Evolutionary conservation across 306 rosid genomes (phyloP).

Genomic region (Gastrolobium villosum): DNA sequence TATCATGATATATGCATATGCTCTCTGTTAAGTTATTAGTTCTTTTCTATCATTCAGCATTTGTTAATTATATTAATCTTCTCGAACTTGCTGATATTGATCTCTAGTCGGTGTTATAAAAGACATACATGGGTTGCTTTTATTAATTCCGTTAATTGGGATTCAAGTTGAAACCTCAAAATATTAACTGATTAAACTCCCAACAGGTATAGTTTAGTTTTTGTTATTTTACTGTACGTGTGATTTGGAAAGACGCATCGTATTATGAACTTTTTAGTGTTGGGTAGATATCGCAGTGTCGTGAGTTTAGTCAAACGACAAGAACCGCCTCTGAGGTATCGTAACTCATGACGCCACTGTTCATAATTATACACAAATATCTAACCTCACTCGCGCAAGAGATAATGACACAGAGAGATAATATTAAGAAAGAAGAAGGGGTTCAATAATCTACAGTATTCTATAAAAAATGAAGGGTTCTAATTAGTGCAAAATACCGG

Average conservation of each 20-base stretch:
- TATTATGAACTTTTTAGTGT: background rate
- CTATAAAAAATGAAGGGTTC: background rate
- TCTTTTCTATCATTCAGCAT: constrained; percentile 15
- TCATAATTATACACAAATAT: constrained; percentile 43
- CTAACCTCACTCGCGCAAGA: background rate
- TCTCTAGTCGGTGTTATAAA: constrained; percentile 48
- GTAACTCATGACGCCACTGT: constrained; percentile 48
- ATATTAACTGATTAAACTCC: background rate
- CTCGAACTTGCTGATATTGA: constrained; percentile 48
- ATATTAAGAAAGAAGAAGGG: background rate
- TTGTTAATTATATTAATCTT: constrained; percentile 40
- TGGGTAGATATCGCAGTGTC: constrained; percentile 14
- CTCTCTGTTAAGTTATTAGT: constrained; percentile 36
- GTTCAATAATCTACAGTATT: constrained; percentile 4
- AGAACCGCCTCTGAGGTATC: constrained; percentile 41
- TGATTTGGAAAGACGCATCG: constrained; percentile 46
- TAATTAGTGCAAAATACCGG: constrained; percentile 32
- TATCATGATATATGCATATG: constrained; percentile 49
- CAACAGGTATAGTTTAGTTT: background rate
- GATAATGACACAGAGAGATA: background rate
- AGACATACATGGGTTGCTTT: constrained; percentile 7
- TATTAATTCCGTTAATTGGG: constrained; percentile 16
- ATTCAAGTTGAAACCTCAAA: background rate
- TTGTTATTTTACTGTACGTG: constrained; percentile 41
- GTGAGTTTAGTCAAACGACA: constrained; percentile 47